These are phyloP conservation scores for Nakaseomyces kungkrabaensis DNA, from an alignment of 1,139 yeast species.

Conservation along the genomic window DNA sequence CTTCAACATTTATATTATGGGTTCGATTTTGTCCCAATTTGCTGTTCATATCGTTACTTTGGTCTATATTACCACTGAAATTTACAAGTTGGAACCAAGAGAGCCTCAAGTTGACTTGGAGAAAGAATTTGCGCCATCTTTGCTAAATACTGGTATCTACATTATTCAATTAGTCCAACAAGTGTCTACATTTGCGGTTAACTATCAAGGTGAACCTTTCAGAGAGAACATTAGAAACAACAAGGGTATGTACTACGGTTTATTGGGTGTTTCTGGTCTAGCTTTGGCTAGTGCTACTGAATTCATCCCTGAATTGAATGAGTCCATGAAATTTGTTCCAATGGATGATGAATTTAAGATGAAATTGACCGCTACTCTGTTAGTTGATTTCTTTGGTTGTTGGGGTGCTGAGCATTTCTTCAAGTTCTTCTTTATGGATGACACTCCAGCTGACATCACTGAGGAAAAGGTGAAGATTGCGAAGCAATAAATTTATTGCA, in stretches of 20 bases:
- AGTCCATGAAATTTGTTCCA: conserved; percentile 82
- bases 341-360: conserved; percentile 68
- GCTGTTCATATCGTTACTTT: conserved; percentile 81
- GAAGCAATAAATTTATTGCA: not conserved
- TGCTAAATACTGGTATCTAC: conserved; percentile 93
- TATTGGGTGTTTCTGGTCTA: conserved; percentile 79
- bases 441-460: conserved; percentile 88
- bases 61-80: conserved; percentile 72
- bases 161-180: conserved; percentile 91
- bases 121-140: conserved; percentile 77
- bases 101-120: conserved; percentile 83
- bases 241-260: conserved; percentile 95
- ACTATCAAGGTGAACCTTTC: conserved; percentile 95
- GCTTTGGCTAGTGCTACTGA: conserved; percentile 92
- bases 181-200: conserved; percentile 94
- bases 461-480: conserved; percentile 14
- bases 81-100: conserved; percentile 83
- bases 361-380: conserved; percentile 63
- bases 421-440: conserved; percentile 82
- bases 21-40: conserved; percentile 92
- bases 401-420: conserved; percentile 73
- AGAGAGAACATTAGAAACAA: conserved; percentile 84
- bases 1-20: conserved; percentile 91
- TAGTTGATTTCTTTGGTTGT: conserved; percentile 67
- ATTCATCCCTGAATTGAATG: conserved; percentile 87